Percentiles rank a stretch among this genome's conserved stretches.
Conservation (phyloP, 306 rosid genomes). For the Cotoneaster glaucophyllus region DNA sequence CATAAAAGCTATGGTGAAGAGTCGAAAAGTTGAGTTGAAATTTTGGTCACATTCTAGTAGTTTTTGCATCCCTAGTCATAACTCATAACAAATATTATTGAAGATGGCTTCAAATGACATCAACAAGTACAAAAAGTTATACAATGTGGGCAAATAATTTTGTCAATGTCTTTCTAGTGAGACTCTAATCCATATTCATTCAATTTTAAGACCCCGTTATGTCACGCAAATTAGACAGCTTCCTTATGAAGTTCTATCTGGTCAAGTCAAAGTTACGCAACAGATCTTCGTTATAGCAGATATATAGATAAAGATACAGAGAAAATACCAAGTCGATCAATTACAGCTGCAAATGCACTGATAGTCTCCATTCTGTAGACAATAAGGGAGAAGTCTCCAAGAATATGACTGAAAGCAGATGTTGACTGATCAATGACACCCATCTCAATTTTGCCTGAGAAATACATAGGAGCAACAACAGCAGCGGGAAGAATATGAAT, state of each 20-base stretch:
- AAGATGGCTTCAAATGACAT: not conserved
- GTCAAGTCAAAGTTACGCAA: not conserved
- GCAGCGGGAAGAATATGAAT: slow-evolving; percentile 98
- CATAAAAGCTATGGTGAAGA: not conserved
- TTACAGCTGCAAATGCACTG: slow-evolving; percentile 93
- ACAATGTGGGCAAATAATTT: not conserved
- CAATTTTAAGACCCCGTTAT: not conserved
- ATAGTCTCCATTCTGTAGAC: slow-evolving; percentile 90
- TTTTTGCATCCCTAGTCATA: not conserved
- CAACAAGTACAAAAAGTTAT: not conserved
- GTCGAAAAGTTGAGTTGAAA: not conserved
- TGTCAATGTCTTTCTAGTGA: not conserved
- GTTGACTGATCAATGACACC: slow-evolving; percentile 96
- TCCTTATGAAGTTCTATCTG: not conserved
- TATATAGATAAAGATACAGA: slow-evolving; percentile 3
- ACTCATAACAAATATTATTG: not conserved
- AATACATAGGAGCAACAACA: slow-evolving; percentile 96
- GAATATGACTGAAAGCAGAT: slow-evolving; percentile 93
- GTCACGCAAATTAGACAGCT: not conserved
- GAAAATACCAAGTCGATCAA: slow-evolving; percentile 80
- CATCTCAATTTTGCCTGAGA: slow-evolving; percentile 92
- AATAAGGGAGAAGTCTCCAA: slow-evolving; percentile 85
- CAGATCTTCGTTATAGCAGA: slow-evolving; percentile 12
- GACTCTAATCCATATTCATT: not conserved
- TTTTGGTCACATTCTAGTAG: not conserved